Conservation (phyloP, 306 rosid genomes). For the Glycine latifolia region DNA sequence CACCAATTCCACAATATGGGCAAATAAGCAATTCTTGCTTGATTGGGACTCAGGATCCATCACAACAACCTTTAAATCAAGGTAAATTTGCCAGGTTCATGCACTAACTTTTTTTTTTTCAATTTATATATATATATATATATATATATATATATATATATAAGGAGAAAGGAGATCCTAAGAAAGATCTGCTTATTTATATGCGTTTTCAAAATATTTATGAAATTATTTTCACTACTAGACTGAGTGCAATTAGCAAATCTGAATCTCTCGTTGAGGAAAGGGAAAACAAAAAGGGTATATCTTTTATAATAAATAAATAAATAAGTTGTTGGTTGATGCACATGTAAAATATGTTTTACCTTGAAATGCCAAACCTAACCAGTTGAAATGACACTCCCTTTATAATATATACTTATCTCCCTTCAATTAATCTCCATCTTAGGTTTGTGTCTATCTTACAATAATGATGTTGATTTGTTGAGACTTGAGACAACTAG, state of each 20-base stretch:
- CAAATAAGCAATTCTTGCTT: constrained; percentile 30
- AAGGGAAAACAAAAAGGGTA: too few species aligned
- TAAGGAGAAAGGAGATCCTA: not conserved
- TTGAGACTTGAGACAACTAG: constrained; percentile 7
- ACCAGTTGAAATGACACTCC: constrained; percentile 14
- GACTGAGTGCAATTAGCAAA: constrained; percentile 28
- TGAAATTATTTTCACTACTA: not conserved
- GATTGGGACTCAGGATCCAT: constrained; percentile 45
- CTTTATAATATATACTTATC: not conserved
- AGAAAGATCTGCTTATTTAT: not conserved
- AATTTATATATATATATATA: not conserved
- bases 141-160: too few species aligned
- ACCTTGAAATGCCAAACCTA: not conserved
- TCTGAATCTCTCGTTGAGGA: constrained; percentile 7
- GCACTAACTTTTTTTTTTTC: not conserved
- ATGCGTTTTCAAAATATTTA: not conserved
- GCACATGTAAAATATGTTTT: constrained; percentile 33
- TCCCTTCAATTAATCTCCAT: not conserved
- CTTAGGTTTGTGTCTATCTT: not conserved
- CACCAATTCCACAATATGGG: constrained; percentile 34
- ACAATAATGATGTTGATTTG: constrained; percentile 14
- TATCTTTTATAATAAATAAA: not conserved
- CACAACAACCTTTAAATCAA: constrained; percentile 31
- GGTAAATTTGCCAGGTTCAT: constrained; percentile 36
- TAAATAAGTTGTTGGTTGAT: not conserved